Evolutionary conservation across 2,329 filamentous ascomycete genomes (phyloP).

Genomic region (Aquanectria penicillioides): DNA sequence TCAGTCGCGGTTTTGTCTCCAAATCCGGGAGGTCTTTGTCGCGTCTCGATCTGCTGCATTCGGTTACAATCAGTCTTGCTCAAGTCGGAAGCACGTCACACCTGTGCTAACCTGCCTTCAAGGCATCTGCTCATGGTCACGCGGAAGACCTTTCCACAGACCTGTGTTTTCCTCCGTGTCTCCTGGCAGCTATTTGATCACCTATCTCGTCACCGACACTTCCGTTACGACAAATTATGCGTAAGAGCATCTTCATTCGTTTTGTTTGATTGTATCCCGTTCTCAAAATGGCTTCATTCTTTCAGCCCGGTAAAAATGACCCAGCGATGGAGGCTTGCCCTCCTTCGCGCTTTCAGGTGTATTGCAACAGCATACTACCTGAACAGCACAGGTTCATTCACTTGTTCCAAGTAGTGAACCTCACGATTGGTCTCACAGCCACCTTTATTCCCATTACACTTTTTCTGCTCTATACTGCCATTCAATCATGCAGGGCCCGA

Average conservation of each 20-base stretch:
- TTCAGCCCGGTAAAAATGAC: slow-evolving; percentile 16
- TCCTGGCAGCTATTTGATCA: not conserved
- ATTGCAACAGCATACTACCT: slow-evolving; percentile 19
- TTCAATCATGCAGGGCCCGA: not conserved
- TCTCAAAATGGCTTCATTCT: slow-evolving; percentile 21
- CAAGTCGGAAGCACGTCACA: too few species aligned
- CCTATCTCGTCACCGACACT: not conserved
- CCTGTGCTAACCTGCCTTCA: too few species aligned
- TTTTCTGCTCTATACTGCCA: not conserved
- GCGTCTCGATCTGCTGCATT: too few species aligned
- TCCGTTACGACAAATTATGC: not conserved
- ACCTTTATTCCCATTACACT: slow-evolving; percentile 11
- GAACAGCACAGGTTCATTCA: not conserved
- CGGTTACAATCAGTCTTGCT: too few species aligned
- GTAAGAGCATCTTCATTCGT: slow-evolving; percentile 5
- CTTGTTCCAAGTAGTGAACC: slow-evolving; percentile 14
- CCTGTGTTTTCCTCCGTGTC: not conserved
- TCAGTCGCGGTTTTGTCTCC: too few species aligned
- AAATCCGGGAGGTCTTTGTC: too few species aligned
- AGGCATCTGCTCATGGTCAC: too few species aligned
- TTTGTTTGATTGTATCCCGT: not conserved
- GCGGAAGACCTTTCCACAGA: too few species aligned
- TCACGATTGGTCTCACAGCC: slow-evolving; percentile 12
- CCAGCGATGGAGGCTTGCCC: slow-evolving; percentile 6
- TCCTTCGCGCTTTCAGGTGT: slow-evolving; percentile 2